phyloP scores from a whole-genome alignment of 1,284 basidiomycete genomes.

The Psilocybe mexicana region DNA sequence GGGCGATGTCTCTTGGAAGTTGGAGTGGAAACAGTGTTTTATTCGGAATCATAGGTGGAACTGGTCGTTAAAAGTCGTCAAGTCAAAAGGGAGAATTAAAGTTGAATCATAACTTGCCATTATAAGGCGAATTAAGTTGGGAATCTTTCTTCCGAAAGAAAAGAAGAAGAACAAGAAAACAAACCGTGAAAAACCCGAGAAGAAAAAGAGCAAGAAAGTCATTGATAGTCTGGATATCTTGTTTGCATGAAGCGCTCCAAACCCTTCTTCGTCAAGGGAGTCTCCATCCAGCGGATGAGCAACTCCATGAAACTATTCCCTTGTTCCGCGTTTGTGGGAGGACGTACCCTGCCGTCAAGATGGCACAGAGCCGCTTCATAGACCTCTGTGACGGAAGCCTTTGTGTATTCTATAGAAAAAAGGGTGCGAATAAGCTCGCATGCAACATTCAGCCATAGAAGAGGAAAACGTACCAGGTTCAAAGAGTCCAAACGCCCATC shows the following conservation, averaged over 20 bases:
- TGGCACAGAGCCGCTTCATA: slow-evolving; percentile 5
- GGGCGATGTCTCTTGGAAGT: too few relatives aligned
- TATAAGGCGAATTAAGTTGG: too few relatives aligned
- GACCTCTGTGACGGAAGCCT: slow-evolving; percentile 1
- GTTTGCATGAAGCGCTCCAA: background rate
- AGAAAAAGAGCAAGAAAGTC: background rate
- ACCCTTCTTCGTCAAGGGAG: background rate
- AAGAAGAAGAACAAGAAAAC: too few relatives aligned
- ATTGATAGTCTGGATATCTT: background rate
- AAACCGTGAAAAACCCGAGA: background rate
- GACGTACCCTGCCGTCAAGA: background rate
- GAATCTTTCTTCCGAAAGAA: too few relatives aligned
- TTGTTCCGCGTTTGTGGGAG: slow-evolving; percentile 2
- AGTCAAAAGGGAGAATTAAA: too few relatives aligned
- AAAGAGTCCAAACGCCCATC: slow-evolving; percentile 27
- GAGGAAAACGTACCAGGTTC: slow-evolving; percentile 11
- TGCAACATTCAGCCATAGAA: background rate
- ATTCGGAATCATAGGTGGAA: too few relatives aligned
- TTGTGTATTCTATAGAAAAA: background rate
- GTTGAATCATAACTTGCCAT: too few relatives aligned
- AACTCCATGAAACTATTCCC: slow-evolving; percentile 19
- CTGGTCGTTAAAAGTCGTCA: too few relatives aligned
- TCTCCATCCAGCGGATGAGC: slow-evolving; percentile 17
- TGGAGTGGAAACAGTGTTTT: too few relatives aligned
- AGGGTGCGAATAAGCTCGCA: background rate